phyloP scores from a whole-genome alignment of 2,329 filamentous ascomycete species.

The Macrophomina pseudophaseolina region DNA sequence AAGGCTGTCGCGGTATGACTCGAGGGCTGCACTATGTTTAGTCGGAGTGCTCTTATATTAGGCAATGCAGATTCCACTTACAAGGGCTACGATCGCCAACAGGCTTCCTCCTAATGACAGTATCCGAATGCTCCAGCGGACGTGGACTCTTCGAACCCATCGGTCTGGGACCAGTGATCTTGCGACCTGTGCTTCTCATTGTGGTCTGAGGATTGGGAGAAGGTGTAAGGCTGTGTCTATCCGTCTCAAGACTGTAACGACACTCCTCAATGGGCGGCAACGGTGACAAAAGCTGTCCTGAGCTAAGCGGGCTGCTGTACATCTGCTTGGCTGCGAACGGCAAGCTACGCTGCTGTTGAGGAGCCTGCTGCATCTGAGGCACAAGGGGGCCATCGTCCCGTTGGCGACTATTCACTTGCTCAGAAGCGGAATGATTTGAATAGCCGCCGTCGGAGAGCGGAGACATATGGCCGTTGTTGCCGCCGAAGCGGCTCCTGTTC shows the following conservation, averaged over 20 bases:
- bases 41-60: background rate
- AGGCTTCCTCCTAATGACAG: conserved; percentile 50
- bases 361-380: conserved; percentile 40
- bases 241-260: conserved; percentile 55
- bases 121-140: conserved; percentile 63
- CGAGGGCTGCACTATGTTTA: conserved; percentile 16
- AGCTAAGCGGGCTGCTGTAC: conserved; percentile 45
- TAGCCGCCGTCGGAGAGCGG: conserved; percentile 47
- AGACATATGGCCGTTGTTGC: conserved; percentile 40
- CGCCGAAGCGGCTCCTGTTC: conserved; percentile 45
- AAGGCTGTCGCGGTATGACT: conserved; percentile 39
- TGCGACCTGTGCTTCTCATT: conserved; percentile 33
- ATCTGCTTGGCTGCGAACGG: conserved; percentile 36
- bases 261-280: conserved; percentile 59
- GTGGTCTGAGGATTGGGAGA: conserved; percentile 5
- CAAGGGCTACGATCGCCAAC: conserved; percentile 32
- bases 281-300: conserved; percentile 44
- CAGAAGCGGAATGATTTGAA: conserved; percentile 44
- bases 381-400: conserved; percentile 64
- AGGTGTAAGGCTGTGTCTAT: conserved; percentile 31
- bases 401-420: conserved; percentile 50
- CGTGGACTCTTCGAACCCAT: conserved; percentile 46
- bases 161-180: conserved; percentile 51
- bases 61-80: conserved; percentile 31
- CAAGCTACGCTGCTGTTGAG: conserved; percentile 13